A percentile compares a stretch with the other conserved stretches of the same genome.
phyloP scores from a whole-genome alignment of 306 rosid genomes.

The Malus sieversii region DNA sequence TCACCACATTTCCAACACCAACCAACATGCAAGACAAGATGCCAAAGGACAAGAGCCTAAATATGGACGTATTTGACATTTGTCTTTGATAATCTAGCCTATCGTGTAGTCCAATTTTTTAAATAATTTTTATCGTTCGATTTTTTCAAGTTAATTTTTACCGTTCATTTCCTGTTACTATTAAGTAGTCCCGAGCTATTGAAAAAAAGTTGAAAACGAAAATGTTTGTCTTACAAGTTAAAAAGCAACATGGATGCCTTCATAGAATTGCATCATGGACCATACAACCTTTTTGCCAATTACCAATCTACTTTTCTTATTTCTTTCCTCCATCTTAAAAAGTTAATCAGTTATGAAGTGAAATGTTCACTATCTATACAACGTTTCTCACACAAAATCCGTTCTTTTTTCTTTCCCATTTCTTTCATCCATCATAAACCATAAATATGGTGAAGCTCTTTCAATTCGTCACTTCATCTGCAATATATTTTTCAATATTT shows the following conservation, averaged over 20 bases:
- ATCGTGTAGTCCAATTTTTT: no score
- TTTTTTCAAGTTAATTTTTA: no score
- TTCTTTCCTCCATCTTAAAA: background rate
- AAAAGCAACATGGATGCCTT: background rate
- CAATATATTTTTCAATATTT: no score
- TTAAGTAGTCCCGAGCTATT: accelerated
- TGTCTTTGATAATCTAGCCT: no score
- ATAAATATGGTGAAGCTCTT: no score
- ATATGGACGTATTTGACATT: no score
- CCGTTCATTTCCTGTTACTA: no score
- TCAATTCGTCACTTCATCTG: no score
- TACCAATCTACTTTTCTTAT: background rate
- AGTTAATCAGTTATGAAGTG: background rate
- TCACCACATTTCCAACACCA: background rate
- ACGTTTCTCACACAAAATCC: background rate
- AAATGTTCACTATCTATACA: background rate
- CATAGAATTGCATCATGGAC: background rate
- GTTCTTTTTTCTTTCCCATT: no score
- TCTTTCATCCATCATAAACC: background rate
- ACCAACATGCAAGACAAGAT: background rate
- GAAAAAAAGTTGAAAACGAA: background rate
- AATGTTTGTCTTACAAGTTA: background rate
- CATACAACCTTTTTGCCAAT: background rate
- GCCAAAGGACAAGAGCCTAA: background rate
- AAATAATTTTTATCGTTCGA: accelerated